Evolutionary conservation across 2,329 filamentous ascomycete species (phyloP).

Genomic region (Aspergillus arachidicola): DNA sequence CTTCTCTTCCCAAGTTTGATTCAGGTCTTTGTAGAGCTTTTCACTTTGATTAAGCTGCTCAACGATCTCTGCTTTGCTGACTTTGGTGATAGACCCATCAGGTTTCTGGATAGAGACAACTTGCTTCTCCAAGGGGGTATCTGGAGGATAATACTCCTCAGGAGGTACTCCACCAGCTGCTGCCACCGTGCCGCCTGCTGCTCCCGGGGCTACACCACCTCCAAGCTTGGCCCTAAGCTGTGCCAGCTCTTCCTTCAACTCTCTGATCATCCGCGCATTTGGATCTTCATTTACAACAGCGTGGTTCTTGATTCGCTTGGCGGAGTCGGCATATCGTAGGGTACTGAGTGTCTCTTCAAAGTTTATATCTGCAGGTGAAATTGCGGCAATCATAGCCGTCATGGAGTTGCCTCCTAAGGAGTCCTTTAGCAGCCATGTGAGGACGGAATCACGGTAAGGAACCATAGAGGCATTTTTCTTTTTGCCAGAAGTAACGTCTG

Average conservation of each 20-base stretch:
- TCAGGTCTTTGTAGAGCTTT: slow-evolving; percentile 92
- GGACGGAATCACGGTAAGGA: slow-evolving; percentile 92
- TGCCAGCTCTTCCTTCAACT: slow-evolving; percentile 91
- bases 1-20: slow-evolving; percentile 99
- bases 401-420: slow-evolving; percentile 97
- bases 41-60: slow-evolving; percentile 96
- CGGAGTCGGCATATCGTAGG: slow-evolving; percentile 92
- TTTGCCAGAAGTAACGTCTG: slow-evolving; percentile 83
- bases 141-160: slow-evolving; percentile 87
- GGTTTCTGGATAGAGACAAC: slow-evolving; percentile 89
- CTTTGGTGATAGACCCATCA: slow-evolving; percentile 87
- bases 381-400: slow-evolving; percentile 99
- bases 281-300: slow-evolving; percentile 98
- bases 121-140: slow-evolving; percentile 90
- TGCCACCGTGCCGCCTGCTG: slow-evolving; percentile 46
- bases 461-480: slow-evolving; percentile 76
- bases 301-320: slow-evolving; percentile 99
- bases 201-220: slow-evolving; percentile 51
- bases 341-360: slow-evolving; percentile 97
- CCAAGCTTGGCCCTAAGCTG: slow-evolving; percentile 84
- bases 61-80: slow-evolving; percentile 96
- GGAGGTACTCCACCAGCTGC: slow-evolving; percentile 54
- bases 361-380: slow-evolving; percentile 98
- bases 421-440: slow-evolving; percentile 97
- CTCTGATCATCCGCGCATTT: slow-evolving; percentile 97